Percentiles rank a stretch among this genome's conserved stretches.
Conservation (phyloP, 441 rosid genomes). For the Populus hybrid region DNA sequence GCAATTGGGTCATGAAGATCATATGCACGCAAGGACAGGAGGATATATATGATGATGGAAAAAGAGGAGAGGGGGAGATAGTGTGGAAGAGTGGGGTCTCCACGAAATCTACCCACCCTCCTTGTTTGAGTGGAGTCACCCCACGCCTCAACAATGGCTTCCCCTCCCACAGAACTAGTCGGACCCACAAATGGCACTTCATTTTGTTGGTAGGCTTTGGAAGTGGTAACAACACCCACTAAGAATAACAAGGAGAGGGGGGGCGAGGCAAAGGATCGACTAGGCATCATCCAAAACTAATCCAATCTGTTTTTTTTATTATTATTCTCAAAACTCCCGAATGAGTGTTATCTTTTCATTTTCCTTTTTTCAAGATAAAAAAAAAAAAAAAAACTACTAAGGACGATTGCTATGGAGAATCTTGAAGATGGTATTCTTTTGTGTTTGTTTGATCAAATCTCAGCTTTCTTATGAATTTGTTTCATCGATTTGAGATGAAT, state of each 20-base stretch:
- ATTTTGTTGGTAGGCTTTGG: neutral
- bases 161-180: neutral
- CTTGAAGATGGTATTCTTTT: no score
- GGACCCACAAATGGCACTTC: neutral
- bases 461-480: no score
- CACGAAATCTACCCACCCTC: constrained; percentile 5
- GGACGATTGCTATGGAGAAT: no score
- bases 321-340: no score
- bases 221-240: neutral
- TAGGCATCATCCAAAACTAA: no score
- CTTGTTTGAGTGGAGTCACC: constrained; percentile 37
- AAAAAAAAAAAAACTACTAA: no score
- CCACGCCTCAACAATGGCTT: constrained; percentile 32
- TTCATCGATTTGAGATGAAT: no score
- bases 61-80: neutral
- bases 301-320: no score
- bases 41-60: constrained; percentile 6
- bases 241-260: no score
- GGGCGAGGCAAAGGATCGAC: no score
- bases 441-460: no score
- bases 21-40: constrained; percentile 8
- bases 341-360: no score
- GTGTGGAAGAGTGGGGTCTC: constrained; percentile 14
- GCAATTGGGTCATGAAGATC: neutral
- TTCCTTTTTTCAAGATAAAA: neutral